phyloP scores from a whole-genome alignment of 441 rosid genomes.

The Croton laevigatus region DNA sequence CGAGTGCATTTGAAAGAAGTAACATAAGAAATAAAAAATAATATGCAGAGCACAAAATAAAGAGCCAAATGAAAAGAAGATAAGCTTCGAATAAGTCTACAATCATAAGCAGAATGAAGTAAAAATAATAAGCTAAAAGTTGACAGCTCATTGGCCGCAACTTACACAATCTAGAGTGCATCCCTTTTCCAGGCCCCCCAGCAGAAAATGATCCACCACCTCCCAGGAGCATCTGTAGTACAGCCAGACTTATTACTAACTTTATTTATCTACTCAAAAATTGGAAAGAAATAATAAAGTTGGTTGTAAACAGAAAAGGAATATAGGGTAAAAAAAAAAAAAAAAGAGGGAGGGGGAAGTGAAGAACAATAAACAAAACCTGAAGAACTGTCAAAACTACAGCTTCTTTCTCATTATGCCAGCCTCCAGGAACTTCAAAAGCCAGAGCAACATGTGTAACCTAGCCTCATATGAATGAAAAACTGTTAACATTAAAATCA shows the following conservation, averaged over 20 bases:
- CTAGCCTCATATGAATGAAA: conserved; percentile 29
- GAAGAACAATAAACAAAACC: conserved; percentile 37
- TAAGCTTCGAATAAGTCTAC: background rate
- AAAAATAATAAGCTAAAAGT: conserved; percentile 2
- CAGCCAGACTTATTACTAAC: background rate
- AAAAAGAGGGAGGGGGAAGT: background rate
- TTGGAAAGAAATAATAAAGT: background rate
- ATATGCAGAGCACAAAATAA: background rate
- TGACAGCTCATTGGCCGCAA: conserved; percentile 10
- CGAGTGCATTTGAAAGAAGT: conserved; percentile 14
- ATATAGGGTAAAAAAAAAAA: background rate
- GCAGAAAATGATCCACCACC: conserved; percentile 98
- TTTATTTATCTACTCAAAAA: background rate
- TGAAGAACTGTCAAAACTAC: conserved; percentile 77
- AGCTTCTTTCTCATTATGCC: conserved; percentile 82
- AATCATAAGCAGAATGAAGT: background rate
- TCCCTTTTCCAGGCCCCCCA: conserved; percentile 97
- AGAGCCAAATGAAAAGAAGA: background rate
- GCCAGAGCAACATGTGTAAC: conserved; percentile 86
- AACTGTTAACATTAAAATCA: conserved; percentile 4
- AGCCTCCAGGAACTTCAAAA: conserved; percentile 91
- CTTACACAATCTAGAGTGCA: conserved; percentile 95
- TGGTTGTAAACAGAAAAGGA: background rate
- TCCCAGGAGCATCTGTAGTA: conserved; percentile 80
- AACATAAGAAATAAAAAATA: background rate